Evolutionary conservation across 768 basidiomycete species (phyloP).

Genomic region (Sporobolomyces pararoseus): DNA sequence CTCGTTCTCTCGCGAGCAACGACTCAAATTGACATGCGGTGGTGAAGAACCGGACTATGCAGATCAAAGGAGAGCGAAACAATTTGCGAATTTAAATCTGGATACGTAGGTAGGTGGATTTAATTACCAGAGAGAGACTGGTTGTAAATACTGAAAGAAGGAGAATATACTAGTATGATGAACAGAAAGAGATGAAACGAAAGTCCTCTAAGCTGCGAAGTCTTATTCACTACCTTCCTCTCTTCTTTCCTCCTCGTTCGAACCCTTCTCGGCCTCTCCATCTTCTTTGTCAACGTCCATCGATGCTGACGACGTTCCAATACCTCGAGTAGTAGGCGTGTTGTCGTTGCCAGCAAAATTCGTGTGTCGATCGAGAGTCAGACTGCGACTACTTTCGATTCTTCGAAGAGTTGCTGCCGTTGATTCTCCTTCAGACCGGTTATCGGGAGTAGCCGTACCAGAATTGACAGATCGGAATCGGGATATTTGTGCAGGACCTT

Average conservation of each 20-base stretch:
- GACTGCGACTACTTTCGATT: not conserved
- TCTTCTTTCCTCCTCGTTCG: not conserved
- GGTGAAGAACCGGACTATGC: too few species aligned
- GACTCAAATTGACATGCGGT: too few species aligned
- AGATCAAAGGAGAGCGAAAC: too few species aligned
- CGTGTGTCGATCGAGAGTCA: not conserved
- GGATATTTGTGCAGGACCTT: not conserved
- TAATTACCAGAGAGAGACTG: too few species aligned
- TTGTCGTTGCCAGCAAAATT: not conserved
- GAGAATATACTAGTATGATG: too few species aligned
- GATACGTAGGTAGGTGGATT: too few species aligned
- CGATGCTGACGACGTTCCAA: not conserved
- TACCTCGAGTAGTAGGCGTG: not conserved
- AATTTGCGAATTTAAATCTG: too few species aligned
- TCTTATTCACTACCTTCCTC: too few species aligned
- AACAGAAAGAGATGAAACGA: too few species aligned
- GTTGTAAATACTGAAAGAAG: too few species aligned
- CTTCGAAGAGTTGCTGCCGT: not conserved
- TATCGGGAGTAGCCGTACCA: conserved; percentile 1
- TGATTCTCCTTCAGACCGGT: not conserved
- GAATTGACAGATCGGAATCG: not conserved
- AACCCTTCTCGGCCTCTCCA: not conserved
- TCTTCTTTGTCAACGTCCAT: conserved; percentile 8
- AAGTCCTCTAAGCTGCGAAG: too few species aligned
- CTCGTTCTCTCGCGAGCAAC: too few species aligned